Percentiles rank a stretch among this genome's conserved stretches.
Conservation (phyloP, 345 rosid species). For the Cardamine resedifolia region DNA sequence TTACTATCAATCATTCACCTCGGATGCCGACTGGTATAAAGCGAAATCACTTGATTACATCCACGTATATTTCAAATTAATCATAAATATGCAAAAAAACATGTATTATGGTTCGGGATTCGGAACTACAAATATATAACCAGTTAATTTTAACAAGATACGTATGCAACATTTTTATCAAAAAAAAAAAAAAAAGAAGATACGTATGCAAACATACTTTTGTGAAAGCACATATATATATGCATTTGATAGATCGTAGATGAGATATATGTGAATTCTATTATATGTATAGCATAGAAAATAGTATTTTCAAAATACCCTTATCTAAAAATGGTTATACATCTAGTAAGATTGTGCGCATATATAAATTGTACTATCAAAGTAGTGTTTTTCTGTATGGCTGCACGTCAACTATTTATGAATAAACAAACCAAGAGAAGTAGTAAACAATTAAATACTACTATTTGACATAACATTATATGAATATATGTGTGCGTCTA, state of each 20-base stretch:
- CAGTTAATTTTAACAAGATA: neutral
- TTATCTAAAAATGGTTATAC: neutral
- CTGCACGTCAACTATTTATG: neutral
- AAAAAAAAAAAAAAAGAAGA: too few species aligned
- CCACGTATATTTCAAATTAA: neutral
- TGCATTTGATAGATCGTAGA: slow-evolving; percentile 1
- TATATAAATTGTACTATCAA: neutral
- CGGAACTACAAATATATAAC: neutral
- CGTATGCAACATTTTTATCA: slow-evolving; percentile 11
- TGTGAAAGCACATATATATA: neutral
- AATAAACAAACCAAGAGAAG: neutral
- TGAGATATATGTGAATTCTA: neutral
- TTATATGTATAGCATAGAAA: neutral
- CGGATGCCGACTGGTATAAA: slow-evolving; percentile 10
- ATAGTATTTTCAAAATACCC: too few species aligned
- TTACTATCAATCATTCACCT: neutral
- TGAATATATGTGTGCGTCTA: slow-evolving; percentile 27
- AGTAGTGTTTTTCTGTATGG: neutral
- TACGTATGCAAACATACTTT: neutral
- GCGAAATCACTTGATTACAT: neutral
- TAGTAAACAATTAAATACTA: neutral
- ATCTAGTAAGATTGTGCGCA: neutral
- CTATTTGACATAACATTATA: slow-evolving; percentile 28
- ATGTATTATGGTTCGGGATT: neutral
- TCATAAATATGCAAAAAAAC: neutral